Percentiles rank a stretch among this genome's conserved stretches.
Evolutionary conservation across 495 filamentous ascomycete genomes (phyloP).

Genomic region (Corynascus novoguineensis): DNA sequence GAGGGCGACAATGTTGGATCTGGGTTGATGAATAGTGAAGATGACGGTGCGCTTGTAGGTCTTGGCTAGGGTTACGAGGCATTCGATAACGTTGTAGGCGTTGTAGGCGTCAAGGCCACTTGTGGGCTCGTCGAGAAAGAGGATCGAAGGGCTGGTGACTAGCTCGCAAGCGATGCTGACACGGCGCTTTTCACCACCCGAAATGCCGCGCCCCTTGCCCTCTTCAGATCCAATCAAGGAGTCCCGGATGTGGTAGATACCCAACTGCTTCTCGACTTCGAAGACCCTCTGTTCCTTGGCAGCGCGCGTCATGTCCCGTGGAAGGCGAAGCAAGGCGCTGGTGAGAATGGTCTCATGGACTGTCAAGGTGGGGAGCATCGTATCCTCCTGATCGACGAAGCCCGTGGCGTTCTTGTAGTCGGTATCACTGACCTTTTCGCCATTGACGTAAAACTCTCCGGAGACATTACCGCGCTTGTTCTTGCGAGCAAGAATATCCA

Average conservation of each 20-base stretch:
- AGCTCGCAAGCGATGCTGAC: constrained; percentile 97
- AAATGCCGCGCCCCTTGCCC: constrained; percentile 88
- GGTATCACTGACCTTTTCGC: constrained; percentile 76
- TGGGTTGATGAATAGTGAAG: constrained; percentile 98
- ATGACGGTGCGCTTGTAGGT: constrained; percentile 94
- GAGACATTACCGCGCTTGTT: constrained; percentile 81
- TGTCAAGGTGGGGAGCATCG: constrained; percentile 93
- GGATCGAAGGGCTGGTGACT: constrained; percentile 93
- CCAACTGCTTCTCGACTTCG: constrained; percentile 92
- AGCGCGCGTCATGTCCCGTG: constrained; percentile 76
- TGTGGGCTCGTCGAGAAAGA: constrained; percentile 95
- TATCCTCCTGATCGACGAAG: constrained; percentile 97
- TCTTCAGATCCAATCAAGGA: constrained; percentile 98
- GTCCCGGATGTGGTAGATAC: constrained; percentile 86
- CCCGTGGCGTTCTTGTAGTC: constrained; percentile 89
- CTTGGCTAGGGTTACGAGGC: constrained; percentile 88
- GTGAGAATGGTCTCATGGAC: constrained; percentile 98
- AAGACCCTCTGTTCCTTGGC: constrained; percentile 84
- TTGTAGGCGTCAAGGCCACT: constrained; percentile 95
- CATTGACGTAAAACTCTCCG: constrained; percentile 90
- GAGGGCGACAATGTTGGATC: constrained; percentile 98
- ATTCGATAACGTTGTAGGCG: constrained; percentile 95
- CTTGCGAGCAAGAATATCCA: constrained; percentile 95
- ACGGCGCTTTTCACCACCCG: constrained; percentile 90
- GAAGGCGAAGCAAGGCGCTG: constrained; percentile 83